Conservation (phyloP, 352 stramenopile genomes). For the Globisporangium radiosum region DNA sequence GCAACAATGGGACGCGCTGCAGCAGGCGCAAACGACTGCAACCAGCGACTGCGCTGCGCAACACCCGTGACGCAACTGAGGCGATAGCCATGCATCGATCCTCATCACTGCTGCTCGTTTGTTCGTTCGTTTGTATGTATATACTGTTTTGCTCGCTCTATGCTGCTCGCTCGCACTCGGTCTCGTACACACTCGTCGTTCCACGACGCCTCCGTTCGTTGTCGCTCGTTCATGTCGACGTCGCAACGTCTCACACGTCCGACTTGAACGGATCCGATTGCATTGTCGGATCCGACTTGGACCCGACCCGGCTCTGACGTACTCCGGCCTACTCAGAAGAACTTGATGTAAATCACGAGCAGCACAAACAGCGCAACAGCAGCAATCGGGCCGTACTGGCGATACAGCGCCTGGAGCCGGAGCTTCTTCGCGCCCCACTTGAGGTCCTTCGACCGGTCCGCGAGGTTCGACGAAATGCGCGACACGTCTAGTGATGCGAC, state of each 20-base stretch:
- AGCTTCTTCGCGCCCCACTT: constrained; percentile 97
- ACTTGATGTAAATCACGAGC: constrained; percentile 89
- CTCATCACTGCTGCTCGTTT: too few relatives aligned
- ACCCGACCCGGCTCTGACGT: too few relatives aligned
- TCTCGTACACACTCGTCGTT: too few relatives aligned
- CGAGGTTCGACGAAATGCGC: constrained; percentile 86
- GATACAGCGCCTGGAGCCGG: constrained; percentile 85
- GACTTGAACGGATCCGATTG: too few relatives aligned
- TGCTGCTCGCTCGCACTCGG: too few relatives aligned
- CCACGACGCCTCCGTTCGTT: too few relatives aligned
- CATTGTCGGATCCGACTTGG: too few relatives aligned
- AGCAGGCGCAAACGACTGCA: not conserved
- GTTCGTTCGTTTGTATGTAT: too few relatives aligned
- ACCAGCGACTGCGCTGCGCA: not conserved
- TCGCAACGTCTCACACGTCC: too few relatives aligned
- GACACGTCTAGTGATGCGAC: constrained; percentile 53
- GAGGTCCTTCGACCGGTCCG: constrained; percentile 94
- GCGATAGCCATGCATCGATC: too few relatives aligned
- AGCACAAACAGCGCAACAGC: constrained; percentile 78
- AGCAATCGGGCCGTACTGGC: constrained; percentile 80
- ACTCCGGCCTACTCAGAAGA: constrained; percentile 47
- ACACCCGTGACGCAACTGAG: not conserved
- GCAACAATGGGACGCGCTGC: not conserved
- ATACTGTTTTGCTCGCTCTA: too few relatives aligned
- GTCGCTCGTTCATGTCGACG: too few relatives aligned